Percentiles rank a stretch among this genome's conserved stretches.
Evolutionary conservation across 805 yeast species (phyloP).

Genomic region (Priceomyces fermenticarens): DNA sequence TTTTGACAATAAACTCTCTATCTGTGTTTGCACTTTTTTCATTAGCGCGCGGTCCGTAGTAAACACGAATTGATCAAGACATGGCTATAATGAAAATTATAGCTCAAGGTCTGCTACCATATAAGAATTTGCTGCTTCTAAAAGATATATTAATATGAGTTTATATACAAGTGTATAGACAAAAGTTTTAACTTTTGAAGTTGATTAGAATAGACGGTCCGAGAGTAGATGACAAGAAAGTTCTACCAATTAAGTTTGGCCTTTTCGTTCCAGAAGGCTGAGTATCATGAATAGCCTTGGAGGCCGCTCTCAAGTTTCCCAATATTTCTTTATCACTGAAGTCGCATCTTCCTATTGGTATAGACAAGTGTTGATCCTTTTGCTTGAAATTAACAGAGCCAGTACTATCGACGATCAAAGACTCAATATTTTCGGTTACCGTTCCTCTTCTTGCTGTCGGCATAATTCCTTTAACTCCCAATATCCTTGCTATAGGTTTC

Average conservation of each 20-base stretch:
- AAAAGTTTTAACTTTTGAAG: constrained; percentile 18
- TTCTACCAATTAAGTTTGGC: constrained; percentile 67
- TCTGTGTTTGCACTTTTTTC: too few relatives aligned
- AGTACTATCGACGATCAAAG: constrained; percentile 50
- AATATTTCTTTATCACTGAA: constrained; percentile 76
- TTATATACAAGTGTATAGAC: constrained; percentile 4
- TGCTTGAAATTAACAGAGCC: constrained; percentile 82
- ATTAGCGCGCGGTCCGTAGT: too few relatives aligned
- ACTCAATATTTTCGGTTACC: constrained; percentile 62
- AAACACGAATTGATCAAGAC: too few relatives aligned
- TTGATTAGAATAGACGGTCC: constrained; percentile 78
- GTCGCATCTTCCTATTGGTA: constrained; percentile 74
- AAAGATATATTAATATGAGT: neutral
- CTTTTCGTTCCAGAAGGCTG: constrained; percentile 60
- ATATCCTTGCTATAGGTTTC: constrained; percentile 64
- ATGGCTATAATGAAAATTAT: too few relatives aligned
- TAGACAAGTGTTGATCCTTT: constrained; percentile 52
- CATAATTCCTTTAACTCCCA: constrained; percentile 89
- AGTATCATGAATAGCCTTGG: constrained; percentile 56
- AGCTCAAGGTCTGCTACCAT: too few relatives aligned
- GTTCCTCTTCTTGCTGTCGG: constrained; percentile 87
- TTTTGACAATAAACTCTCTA: too few relatives aligned
- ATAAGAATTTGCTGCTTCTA: too few relatives aligned
- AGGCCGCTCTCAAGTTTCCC: constrained; percentile 65
- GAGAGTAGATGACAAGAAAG: constrained; percentile 64